These are phyloP conservation scores for Tuber aestivum DNA, from an alignment of 495 filamentous ascomycete genomes.

Conservation along the genomic window DNA sequence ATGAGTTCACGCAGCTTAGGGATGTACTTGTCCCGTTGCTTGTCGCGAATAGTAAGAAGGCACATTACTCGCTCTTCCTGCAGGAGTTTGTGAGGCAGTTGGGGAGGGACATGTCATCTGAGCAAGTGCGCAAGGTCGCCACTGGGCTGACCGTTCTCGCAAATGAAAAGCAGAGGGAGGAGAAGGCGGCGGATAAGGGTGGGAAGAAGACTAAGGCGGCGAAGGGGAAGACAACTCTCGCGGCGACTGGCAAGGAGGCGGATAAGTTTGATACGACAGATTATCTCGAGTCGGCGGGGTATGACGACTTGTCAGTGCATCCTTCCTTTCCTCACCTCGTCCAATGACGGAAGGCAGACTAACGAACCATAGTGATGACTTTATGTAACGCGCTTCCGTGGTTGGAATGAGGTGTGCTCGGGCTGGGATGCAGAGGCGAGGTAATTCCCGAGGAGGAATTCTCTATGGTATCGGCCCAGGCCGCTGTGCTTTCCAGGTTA, in stretches of 20 bases:
- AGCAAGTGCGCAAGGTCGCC: constrained; percentile 91
- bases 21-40: constrained; percentile 72
- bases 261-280: constrained; percentile 59
- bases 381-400: constrained; percentile 52
- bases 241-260: constrained; percentile 59
- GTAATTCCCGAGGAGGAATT: not conserved
- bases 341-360: constrained; percentile 4
- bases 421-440: not conserved
- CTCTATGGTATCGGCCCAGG: not conserved
- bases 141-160: constrained; percentile 74
- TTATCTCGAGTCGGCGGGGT: constrained; percentile 57
- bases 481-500: not conserved
- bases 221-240: constrained; percentile 84
- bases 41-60: constrained; percentile 68
- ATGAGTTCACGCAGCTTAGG: constrained; percentile 70
- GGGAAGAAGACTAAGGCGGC: constrained; percentile 93
- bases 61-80: constrained; percentile 80
- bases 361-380: constrained; percentile 52
- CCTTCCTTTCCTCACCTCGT: constrained; percentile 43
- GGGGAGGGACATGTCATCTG: constrained; percentile 76
- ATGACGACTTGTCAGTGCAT: constrained; percentile 68
- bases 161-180: constrained; percentile 99
- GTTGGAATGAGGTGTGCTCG: not conserved
- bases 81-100: constrained; percentile 86
- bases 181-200: constrained; percentile 89